Conservation (phyloP, 1,139 yeast genomes). For the Arxiozyma slooffiae region DNA sequence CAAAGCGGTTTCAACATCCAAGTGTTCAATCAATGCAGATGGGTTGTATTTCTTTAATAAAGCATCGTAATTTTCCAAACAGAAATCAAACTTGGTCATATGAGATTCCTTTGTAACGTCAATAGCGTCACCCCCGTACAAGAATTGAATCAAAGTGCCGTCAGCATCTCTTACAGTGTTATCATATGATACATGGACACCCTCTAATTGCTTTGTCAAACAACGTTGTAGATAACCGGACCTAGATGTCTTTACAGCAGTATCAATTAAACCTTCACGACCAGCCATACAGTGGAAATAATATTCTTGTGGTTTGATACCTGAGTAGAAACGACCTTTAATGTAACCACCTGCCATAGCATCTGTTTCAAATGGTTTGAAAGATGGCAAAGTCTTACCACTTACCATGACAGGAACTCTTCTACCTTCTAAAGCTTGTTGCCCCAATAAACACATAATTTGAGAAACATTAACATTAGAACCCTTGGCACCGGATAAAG, state of each 20-base stretch:
- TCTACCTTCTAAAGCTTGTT: constrained; percentile 98
- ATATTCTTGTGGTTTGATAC: constrained; percentile 97
- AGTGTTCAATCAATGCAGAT: constrained; percentile 56
- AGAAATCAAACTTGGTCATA: constrained; percentile 87
- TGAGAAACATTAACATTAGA: constrained; percentile 97
- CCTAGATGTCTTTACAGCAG: constrained; percentile 97
- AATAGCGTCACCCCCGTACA: constrained; percentile 95
- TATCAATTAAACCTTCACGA: constrained; percentile 98
- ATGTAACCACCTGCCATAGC: constrained; percentile 98
- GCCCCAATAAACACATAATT: constrained; percentile 98
- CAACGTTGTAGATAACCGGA: constrained; percentile 98
- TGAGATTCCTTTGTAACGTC: constrained; percentile 94
- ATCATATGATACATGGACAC: constrained; percentile 90
- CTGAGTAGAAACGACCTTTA: constrained; percentile 94
- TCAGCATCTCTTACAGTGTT: constrained; percentile 94
- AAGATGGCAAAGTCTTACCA: constrained; percentile 94
- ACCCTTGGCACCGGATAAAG: constrained; percentile 97
- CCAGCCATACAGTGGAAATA: constrained; percentile 99
- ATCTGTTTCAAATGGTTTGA: constrained; percentile 92
- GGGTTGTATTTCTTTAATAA: constrained; percentile 82
- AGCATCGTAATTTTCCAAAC: constrained; percentile 83
- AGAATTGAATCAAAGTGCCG: constrained; percentile 85
- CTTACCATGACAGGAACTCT: constrained; percentile 99
- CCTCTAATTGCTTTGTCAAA: constrained; percentile 94
- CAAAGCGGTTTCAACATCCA: constrained; percentile 76